Evolutionary conservation across 495 filamentous ascomycete genomes (phyloP), one percentile per base, ranked within the genome.

Genomic region (Tuber brumale): DNA sequence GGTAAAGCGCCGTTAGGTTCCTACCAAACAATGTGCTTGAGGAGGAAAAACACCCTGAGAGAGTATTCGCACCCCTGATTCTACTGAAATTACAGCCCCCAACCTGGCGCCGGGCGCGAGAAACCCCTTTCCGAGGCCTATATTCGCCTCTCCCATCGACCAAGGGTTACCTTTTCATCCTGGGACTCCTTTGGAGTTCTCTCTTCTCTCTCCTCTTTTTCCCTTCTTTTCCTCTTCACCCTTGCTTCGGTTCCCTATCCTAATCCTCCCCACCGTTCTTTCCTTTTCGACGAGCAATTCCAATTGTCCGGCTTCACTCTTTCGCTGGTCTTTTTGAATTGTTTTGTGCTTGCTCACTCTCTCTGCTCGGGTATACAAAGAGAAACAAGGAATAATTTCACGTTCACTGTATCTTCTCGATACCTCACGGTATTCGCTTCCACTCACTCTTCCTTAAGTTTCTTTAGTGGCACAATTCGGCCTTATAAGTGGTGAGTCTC

Each of bases 241-340:
- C 76, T 77, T 57, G 70, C 72, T 70, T 74, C 70, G 21, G 45
- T 73, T 46, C 72, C 66, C 44, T 73, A 70, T 74, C 69, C 71
- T 74, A 43, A 66, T 35, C 69, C 72, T 73, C 72, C 74, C 73
- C 74, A 72, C 69, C 80, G 73, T 74, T 79, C 76, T 41, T 72
- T 77, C 66, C 42, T 27, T 61, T 61, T 61, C 51, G 51, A 78
- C 71, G 43, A 77, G 70, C 72, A 72, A 78, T 76, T 81, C 66
- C 73, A 72, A 76, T 79, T 76, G 80, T 76, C 79, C 80, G 78
- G 80, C 80, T 82, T 82, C 80, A 82, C 76, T 82, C 80, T 72
- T 82, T 82, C 74, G 80, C 80, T 82, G 80, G 80, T 71, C 73
- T 76, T 46, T 51, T 31, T 61, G 74, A 72, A 76, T 76, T 69